These are phyloP conservation scores for Akanthomyces muscarius DNA, from an alignment of 2,329 filamentous ascomycete genomes.

Conservation along the genomic window DNA sequence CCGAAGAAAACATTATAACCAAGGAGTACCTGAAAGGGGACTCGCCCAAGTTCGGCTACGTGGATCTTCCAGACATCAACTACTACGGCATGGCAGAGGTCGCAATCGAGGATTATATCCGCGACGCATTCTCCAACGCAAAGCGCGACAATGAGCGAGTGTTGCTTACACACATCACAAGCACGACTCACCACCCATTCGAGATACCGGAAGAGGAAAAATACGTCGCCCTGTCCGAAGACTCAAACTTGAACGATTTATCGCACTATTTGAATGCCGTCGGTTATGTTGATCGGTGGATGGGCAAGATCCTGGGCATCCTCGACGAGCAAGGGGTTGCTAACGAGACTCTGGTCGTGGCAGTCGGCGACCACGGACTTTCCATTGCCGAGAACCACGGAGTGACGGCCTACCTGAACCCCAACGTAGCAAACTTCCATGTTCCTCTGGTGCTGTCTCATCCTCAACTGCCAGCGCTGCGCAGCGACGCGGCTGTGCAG, in stretches of 20 bases:
- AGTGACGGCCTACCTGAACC: conserved; percentile 30
- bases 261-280: conserved; percentile 33
- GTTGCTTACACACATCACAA: conserved; percentile 34
- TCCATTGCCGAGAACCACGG: conserved; percentile 30
- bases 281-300: conserved; percentile 31
- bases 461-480: conserved; percentile 29
- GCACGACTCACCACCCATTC: conserved; percentile 34
- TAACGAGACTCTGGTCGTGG: conserved; percentile 31
- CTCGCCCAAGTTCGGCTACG: conserved; percentile 27
- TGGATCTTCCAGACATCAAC: conserved; percentile 30
- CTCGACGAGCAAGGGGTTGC: conserved; percentile 30
- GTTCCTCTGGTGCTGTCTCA: conserved; percentile 32
- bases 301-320: conserved; percentile 28
- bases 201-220: conserved; percentile 26
- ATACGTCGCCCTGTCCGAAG: conserved; percentile 25
- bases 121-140: conserved; percentile 29
- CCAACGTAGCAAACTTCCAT: conserved; percentile 29
- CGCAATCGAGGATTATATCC: conserved; percentile 30
- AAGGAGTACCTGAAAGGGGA: conserved; percentile 29
- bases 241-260: conserved; percentile 27
- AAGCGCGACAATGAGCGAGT: conserved; percentile 29
- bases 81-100: conserved; percentile 32
- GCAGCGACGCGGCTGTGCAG: conserved; percentile 29
- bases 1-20: conserved; percentile 24
- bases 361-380: conserved; percentile 32